phyloP scores from a whole-genome alignment of 2,329 filamentous ascomycete genomes.

The Diaporthe vexans region DNA sequence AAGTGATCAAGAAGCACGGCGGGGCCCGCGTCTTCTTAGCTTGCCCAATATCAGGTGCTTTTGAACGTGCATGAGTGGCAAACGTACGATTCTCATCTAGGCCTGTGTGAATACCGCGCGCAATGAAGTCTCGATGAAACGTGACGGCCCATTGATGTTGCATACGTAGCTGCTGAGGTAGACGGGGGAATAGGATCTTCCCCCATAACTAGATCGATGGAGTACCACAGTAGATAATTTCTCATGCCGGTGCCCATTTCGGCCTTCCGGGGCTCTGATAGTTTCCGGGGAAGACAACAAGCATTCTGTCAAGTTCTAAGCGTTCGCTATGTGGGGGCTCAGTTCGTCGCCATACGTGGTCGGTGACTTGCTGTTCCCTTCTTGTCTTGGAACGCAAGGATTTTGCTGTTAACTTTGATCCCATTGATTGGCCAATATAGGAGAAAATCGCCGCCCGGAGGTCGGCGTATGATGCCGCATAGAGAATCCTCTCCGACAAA shows the following conservation, averaged over 20 bases:
- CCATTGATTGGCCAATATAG: background rate
- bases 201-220: background rate
- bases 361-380: background rate
- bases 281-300: background rate
- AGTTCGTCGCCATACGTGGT: background rate
- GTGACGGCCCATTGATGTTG: too few species aligned
- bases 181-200: too few species aligned
- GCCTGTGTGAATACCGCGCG: background rate
- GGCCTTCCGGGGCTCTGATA: background rate
- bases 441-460: background rate
- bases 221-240: too few species aligned
- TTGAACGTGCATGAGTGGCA: background rate
- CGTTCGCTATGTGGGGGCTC: background rate
- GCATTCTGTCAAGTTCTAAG: conserved; percentile 3
- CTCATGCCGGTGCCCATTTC: too few species aligned
- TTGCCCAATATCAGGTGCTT: background rate
- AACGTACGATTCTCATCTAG: background rate
- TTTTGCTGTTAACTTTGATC: background rate
- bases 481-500: background rate
- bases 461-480: background rate
- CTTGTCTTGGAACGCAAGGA: background rate
- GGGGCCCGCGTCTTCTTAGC: background rate
- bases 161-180: too few species aligned
- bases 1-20: background rate
- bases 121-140: background rate